phyloP scores from a whole-genome alignment of 169 alveolate genomes.

The Neospora caninum region DNA sequence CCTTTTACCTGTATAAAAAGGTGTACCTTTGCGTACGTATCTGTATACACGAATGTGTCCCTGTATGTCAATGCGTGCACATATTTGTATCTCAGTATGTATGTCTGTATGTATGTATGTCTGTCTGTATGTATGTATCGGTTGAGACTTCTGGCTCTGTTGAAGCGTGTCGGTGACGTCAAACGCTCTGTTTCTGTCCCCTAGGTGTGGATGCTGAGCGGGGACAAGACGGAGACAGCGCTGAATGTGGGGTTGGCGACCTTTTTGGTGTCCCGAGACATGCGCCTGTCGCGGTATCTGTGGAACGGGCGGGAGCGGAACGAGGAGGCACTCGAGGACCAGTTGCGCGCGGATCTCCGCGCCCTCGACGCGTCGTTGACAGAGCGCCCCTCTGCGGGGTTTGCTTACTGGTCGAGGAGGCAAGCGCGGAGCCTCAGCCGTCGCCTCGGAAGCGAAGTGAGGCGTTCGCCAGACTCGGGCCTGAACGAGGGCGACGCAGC shows the following conservation, averaged over 20 bases:
- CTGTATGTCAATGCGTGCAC: no score
- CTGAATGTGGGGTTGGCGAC: conserved; percentile 86
- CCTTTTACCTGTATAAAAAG: no score
- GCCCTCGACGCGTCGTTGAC: neutral
- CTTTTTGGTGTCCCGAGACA: conserved; percentile 25
- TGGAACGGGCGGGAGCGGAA: neutral
- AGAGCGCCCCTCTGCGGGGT: neutral
- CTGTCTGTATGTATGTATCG: neutral
- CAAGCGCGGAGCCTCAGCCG: no score
- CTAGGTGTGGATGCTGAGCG: conserved; percentile 93
- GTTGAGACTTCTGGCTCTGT: neutral
- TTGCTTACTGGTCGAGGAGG: no score
- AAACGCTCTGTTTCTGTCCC: neutral
- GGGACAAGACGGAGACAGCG: conserved; percentile 97
- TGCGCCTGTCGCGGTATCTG: conserved; percentile 21
- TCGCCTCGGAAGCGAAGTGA: no score
- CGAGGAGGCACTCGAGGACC: neutral
- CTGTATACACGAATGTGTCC: neutral
- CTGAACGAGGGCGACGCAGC: neutral
- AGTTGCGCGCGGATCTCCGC: neutral
- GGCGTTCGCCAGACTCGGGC: no score
- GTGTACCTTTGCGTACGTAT: no score
- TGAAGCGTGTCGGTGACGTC: neutral
- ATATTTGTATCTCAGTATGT: neutral
- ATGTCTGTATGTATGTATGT: neutral